Base-by-base conservation (phyloP, 2,329 filamentous ascomycete genomes). In the Sporothrix phasma region DNA sequence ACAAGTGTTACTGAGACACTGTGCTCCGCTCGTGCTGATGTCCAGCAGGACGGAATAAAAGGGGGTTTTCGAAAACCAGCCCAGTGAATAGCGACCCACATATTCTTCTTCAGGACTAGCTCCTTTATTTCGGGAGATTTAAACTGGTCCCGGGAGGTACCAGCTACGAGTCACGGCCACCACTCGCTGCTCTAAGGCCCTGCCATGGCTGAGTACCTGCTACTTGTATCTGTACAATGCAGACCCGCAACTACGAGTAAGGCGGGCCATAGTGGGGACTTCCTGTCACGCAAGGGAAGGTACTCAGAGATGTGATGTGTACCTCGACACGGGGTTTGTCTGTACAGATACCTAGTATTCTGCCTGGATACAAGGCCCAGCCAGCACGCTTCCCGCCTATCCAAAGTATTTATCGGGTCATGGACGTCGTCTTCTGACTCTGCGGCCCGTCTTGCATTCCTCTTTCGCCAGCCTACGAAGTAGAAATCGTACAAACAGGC, bases 51-150 rank as follows among this genome's bases (percentile, higher is more conserved):
- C n/a, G 37, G 37, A 47, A 58, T 49, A 49, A 62, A 47, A 41
- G 29, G 51, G 34, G n/a, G 1, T 41, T n/a, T 43, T 13, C 8
- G n/a, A 58, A 64, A 54, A 62, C 62, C 63, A 65, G 59, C 53
- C 59, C 37, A 64, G 63, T 43, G 64, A 65, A 41, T 62, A 34
- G 37, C 56, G 65, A 19, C 46, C 64, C 67, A 67, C 53, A 56
- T 45, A 34, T 51, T 49, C 63, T 60, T 22, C 29, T 61, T 66
- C 22, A 6, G 54, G 66, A n/a, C 62, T 69, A 69, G 67, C 62
- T 1, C 39, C 3, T 47, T 66, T 58, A 66, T 68, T 67, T 66
- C 68, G 65, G 68, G 65, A 67, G 64, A 66, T 67, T 69, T 66
- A 67, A 64, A 66, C 59, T 65, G 65, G 59, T 51, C 56, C 65